A percentile compares a stretch with the other conserved stretches of the same genome.
These are phyloP conservation scores for Friedmanniomyces endolithicus DNA, from an alignment of 495 filamentous ascomycete species.

Conservation along the genomic window DNA sequence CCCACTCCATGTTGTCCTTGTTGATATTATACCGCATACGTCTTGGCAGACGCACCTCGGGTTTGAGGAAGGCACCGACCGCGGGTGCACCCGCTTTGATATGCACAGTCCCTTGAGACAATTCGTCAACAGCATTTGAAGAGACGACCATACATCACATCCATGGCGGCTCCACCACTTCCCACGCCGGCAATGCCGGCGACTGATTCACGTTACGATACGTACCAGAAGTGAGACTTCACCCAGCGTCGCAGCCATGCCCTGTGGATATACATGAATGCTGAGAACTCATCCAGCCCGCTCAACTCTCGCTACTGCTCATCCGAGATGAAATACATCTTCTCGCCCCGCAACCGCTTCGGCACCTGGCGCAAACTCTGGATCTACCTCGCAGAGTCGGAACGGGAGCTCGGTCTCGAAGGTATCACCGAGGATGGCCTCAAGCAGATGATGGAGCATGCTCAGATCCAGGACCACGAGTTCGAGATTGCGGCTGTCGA, in stretches of 20 bases:
- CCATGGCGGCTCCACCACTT: background rate
- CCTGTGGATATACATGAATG: slow-evolving; percentile 3
- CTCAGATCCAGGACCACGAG: slow-evolving; percentile 63
- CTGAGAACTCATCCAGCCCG: slow-evolving; percentile 21
- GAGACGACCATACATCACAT: too few species aligned
- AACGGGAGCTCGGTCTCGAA: slow-evolving; percentile 22
- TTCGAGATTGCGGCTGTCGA: slow-evolving; percentile 67
- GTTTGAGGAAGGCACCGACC: too few species aligned
- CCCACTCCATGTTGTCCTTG: too few species aligned
- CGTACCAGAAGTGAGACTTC: background rate
- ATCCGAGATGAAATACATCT: slow-evolving; percentile 32
- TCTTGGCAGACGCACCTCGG: too few species aligned
- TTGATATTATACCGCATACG: too few species aligned
- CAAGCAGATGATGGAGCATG: slow-evolving; percentile 44
- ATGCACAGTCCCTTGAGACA: too few species aligned
- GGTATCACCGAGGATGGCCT: slow-evolving; percentile 24
- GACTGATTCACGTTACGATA: background rate
- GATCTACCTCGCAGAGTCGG: slow-evolving; percentile 32
- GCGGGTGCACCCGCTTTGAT: too few species aligned
- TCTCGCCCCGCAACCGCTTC: slow-evolving; percentile 31
- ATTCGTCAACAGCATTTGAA: too few species aligned
- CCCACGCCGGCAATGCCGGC: background rate
- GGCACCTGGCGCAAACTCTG: slow-evolving; percentile 35
- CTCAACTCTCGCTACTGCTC: slow-evolving; percentile 32
- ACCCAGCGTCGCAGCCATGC: background rate